Conservation (phyloP, 78 protist genomes). For the Dictyostelium brefeldianum region DNA sequence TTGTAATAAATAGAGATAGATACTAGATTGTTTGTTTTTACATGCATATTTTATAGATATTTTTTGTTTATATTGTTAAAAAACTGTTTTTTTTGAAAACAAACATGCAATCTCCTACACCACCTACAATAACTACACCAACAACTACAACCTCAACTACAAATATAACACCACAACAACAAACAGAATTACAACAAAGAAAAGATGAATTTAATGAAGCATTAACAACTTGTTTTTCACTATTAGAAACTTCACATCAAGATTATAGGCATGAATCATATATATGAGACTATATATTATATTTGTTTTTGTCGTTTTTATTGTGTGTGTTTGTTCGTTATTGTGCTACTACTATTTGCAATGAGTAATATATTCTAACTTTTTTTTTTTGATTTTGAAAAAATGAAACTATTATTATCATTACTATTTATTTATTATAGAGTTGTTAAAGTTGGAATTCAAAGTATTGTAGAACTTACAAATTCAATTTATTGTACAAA, state of each 20-base stretch:
- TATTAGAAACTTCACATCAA: conserved; percentile 60
- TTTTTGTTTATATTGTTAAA: conserved; percentile 13
- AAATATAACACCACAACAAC: conserved; percentile 9
- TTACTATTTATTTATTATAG: conserved; percentile 33
- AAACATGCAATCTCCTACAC: background rate
- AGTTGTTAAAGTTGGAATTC: conserved; percentile 49
- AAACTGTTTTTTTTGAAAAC: background rate
- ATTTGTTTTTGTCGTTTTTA: background rate
- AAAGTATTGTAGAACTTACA: conserved; percentile 42
- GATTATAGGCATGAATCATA: conserved; percentile 59
- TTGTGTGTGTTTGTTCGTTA: too few species aligned
- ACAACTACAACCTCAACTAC: background rate
- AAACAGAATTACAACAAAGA: background rate
- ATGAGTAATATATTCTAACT: background rate
- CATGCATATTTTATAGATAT: too few species aligned
- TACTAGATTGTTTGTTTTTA: too few species aligned
- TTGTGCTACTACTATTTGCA: too few species aligned
- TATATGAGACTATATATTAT: background rate
- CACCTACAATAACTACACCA: background rate
- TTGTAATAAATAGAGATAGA: background rate
- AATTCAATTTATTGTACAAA: conserved; percentile 8
- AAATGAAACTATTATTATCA: background rate
- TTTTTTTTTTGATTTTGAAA: background rate
- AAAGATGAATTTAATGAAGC: conserved; percentile 72
- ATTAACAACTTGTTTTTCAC: conserved; percentile 31